Conservation (phyloP, 78 protist genomes). For the Pelomyxa schiedti region DNA sequence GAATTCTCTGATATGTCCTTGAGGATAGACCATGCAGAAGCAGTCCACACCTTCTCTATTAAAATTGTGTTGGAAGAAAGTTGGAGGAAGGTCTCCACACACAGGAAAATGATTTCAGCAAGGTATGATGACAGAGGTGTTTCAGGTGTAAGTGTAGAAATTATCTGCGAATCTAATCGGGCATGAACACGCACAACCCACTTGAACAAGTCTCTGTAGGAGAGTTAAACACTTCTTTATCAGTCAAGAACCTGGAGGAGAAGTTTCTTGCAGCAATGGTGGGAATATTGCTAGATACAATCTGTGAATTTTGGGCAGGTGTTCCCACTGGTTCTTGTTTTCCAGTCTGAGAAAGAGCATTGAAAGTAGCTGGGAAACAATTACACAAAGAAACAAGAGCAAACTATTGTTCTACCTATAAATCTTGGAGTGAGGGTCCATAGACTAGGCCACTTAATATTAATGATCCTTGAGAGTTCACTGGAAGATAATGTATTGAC, state of each 20-base stretch:
- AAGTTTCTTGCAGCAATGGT: too few relatives aligned
- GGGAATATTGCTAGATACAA: too few relatives aligned
- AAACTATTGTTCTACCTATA: constrained; percentile 16
- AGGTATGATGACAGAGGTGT: not conserved
- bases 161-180: not conserved
- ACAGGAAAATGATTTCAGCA: too few relatives aligned
- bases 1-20: not conserved
- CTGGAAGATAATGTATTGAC: constrained; percentile 2
- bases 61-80: not conserved
- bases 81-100: too few relatives aligned
- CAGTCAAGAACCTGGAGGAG: too few relatives aligned
- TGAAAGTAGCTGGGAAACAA: not conserved
- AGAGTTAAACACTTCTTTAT: too few relatives aligned
- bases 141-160: not conserved
- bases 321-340: not conserved
- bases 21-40: not conserved
- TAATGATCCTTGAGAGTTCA: constrained; percentile 31
- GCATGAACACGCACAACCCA: constrained; percentile 40
- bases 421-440: constrained; percentile 17
- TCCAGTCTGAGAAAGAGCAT: not conserved
- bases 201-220: constrained; percentile 65
- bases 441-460: constrained; percentile 38
- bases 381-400: not conserved
- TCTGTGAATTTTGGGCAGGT: too few relatives aligned
- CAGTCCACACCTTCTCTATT: not conserved